Base-by-base conservation (phyloP, 306 rosid genomes). In the Cicer yamashitae region DNA sequence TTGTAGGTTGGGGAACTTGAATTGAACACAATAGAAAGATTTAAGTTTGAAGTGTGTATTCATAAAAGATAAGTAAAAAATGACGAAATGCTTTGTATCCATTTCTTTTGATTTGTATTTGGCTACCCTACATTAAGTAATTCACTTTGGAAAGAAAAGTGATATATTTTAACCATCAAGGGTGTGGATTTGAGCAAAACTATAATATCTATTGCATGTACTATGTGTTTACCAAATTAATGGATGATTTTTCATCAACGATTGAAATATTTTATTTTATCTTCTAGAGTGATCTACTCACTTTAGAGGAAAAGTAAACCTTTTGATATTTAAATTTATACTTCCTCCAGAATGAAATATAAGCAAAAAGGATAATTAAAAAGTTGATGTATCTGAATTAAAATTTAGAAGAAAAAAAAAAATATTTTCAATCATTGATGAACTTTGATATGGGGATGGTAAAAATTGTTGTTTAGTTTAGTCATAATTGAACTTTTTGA, bases 31-130 rank as follows among this genome's bases (percentile, higher is more conserved):
- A 53, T 30, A 43, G 39, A 30, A 54, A 25, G 4, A 8, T 41
- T 76, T 20, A 53, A 8, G 13, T 40, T 40, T 76, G 22, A 66
- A 13, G 38, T 13, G 11, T 34, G 39, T 9, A 6, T 10, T 18
- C 4, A n/a, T 75, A 53, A 34, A 63, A 15, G 51, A 61, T 63
- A 22, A 63, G 52, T 43, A 39, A 38, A 18, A 62, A 30, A 30
- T 30, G 6, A 12, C 7, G 1, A 13, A 48, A 48, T 12, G 53
- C 17, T 5, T 5, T 12, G 53, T 48, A 11, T 48, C 6, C 8
- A 48, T 48, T 48, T 48, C 17, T 48, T 13, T 48, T 48, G 53
- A 48, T 48, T 12, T 12, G 7, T 14, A 48, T 48, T 48, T 47
- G 52, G 5, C 14, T 30, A 47, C 53, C 6, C 14, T 12, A 13